A percentile compares a stretch with the other conserved stretches of the same genome.
These are phyloP conservation scores for Penicillium sp. DNA, from an alignment of 2,329 filamentous ascomycete species.

Conservation along the genomic window DNA sequence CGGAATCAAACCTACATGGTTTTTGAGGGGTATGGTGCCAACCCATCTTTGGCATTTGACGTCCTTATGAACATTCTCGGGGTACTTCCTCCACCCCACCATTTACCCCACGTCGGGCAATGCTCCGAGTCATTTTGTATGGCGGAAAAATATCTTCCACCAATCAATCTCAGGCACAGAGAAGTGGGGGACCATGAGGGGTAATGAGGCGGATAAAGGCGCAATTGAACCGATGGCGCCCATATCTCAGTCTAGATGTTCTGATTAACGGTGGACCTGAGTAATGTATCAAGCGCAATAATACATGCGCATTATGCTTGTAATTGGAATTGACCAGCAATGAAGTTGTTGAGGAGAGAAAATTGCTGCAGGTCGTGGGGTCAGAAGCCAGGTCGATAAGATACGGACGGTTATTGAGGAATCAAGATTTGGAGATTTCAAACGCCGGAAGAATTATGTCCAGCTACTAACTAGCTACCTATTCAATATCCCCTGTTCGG, in stretches of 20 bases:
- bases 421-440: constrained; percentile 17
- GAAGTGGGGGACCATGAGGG: constrained; percentile 21
- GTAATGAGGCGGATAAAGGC: constrained; percentile 3
- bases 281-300: background rate
- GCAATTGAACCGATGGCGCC: background rate
- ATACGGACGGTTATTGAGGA: constrained; percentile 29
- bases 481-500: constrained; percentile 7
- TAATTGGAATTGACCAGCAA: background rate
- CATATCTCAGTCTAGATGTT: background rate
- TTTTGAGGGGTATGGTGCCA: background rate
- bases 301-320: no score
- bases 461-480: no score
- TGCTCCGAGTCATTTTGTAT: constrained; percentile 20
- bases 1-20: background rate
- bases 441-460: constrained; percentile 28
- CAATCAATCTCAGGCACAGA: constrained; percentile 11
- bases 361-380: background rate
- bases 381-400: constrained; percentile 9
- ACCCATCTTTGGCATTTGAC: constrained; percentile 1
- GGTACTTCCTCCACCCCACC: background rate
- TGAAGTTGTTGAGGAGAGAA: constrained; percentile 3
- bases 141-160: constrained; percentile 22
- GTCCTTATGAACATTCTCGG: constrained; percentile 4
- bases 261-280: background rate
- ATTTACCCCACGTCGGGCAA: constrained; percentile 24